Conservation (phyloP, 2,329 filamentous ascomycete species). For the Hypoxylon sp. region DNA sequence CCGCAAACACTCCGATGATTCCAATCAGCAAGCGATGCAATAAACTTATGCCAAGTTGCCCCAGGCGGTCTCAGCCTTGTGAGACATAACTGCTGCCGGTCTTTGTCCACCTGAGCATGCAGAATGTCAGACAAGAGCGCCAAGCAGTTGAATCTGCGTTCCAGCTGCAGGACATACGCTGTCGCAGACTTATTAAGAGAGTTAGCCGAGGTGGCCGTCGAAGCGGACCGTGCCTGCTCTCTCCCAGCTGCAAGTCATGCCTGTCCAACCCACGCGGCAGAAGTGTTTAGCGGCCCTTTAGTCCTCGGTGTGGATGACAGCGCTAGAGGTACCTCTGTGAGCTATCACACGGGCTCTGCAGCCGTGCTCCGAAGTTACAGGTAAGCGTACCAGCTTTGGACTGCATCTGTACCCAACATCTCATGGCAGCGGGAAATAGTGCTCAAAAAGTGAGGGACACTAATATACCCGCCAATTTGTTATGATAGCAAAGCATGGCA, state of each 20-base stretch:
- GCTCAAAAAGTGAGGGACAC: slow-evolving; percentile 36
- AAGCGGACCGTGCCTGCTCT: slow-evolving; percentile 45
- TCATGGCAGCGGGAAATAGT: slow-evolving; percentile 35
- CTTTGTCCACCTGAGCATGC: slow-evolving; percentile 39
- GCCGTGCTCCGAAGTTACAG: slow-evolving; percentile 43
- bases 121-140: slow-evolving; percentile 43
- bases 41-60: slow-evolving; percentile 39
- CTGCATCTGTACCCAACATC: slow-evolving; percentile 47
- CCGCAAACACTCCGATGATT: slow-evolving; percentile 32
- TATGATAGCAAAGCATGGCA: slow-evolving; percentile 39
- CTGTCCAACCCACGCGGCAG: slow-evolving; percentile 44
- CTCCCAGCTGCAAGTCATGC: slow-evolving; percentile 39
- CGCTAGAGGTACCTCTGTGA: slow-evolving; percentile 36
- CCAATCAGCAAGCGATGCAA: slow-evolving; percentile 28
- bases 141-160: slow-evolving; percentile 39
- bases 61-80: slow-evolving; percentile 51
- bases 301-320: slow-evolving; percentile 37
- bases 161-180: slow-evolving; percentile 45
- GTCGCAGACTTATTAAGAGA: slow-evolving; percentile 40
- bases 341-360: slow-evolving; percentile 43
- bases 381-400: slow-evolving; percentile 41
- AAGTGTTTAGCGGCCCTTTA: slow-evolving; percentile 31
- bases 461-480: slow-evolving; percentile 43
- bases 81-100: slow-evolving; percentile 41
- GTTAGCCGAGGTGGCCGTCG: slow-evolving; percentile 40